Conservation (phyloP, 768 basidiomycete species). For the Russula sp. region DNA sequence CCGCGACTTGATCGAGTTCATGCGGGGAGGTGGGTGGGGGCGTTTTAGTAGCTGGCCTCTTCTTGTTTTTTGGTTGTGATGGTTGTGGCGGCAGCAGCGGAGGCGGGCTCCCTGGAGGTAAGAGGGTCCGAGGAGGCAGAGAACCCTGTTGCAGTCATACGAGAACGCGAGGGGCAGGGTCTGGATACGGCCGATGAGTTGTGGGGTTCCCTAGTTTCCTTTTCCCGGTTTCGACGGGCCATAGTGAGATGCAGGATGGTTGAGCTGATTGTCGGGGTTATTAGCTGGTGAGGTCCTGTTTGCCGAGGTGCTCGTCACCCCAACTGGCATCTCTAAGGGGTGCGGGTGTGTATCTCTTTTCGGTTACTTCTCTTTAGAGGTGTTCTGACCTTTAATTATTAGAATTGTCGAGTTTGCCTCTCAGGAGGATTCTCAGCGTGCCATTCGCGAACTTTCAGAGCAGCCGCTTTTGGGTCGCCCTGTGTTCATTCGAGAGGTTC, state of each 20-base stretch:
- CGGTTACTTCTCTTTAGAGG: background rate
- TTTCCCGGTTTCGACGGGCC: conserved; percentile 42
- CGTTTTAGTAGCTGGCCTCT: conserved; percentile 57
- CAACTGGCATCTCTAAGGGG: conserved; percentile 95
- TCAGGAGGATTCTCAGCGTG: conserved; percentile 84
- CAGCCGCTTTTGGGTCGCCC: conserved; percentile 87
- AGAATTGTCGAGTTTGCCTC: conserved; percentile 96
- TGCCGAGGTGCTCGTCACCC: conserved; percentile 97
- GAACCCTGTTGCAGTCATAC: conserved; percentile 5
- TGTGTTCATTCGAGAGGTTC: conserved; percentile 94
- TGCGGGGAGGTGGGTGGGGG: conserved; percentile 99
- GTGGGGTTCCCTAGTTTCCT: conserved; percentile 28
- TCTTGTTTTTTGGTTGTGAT: conserved; percentile 31
- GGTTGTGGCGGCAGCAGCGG: background rate
- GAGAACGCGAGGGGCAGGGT: conserved; percentile 4
- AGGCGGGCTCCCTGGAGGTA: conserved; percentile 16
- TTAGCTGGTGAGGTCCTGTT: conserved; percentile 99
- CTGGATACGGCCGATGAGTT: conserved; percentile 13
- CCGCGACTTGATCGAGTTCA: conserved; percentile 98
- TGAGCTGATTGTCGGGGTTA: conserved; percentile 81
- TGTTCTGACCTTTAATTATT: conserved; percentile 27
- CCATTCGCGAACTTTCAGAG: conserved; percentile 89
- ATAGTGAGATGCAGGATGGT: conserved; percentile 68
- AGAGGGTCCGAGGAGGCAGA: conserved; percentile 13
- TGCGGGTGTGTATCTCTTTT: conserved; percentile 76